Evolutionary conservation across 2,329 filamentous ascomycete species (phyloP), one percentile per base, ranked within the genome.

Genomic region (Furcasterigmium sp.): DNA sequence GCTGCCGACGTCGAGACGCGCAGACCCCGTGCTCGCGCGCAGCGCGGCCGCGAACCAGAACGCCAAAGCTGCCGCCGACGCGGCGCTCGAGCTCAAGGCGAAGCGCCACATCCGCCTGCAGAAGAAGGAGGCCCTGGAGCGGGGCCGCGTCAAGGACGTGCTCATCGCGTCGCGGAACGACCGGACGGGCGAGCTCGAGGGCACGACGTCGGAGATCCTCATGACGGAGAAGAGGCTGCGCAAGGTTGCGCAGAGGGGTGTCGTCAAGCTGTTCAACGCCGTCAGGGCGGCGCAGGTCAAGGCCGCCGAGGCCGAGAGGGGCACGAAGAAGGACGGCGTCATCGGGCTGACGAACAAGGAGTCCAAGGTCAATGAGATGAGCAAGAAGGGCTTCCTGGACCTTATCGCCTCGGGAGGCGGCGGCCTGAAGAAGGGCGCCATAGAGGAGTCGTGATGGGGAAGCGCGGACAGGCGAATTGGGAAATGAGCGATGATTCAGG

Each of bases 191-290:
- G 68, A 74, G 20, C 56, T 54, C 50, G 51, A 58, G 51, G 54
- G 57, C 17, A 61, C 61, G 43, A 78, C 76, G 17, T 76, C 76
- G 20, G 68, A 68, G 14, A 69, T 78, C 20, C 60, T 80, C 56
- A 87, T 86, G 57, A 78, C 83, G 55, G 91, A 97, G 72, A 85
- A 83, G 68, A 73, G 80, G 50, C 63, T 97, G 57, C 81, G 87
- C 56, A 93, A 95, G 71, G 89, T 87, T 39, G 91, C 91, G 36
- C 89, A 96, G 66, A 78, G 89, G 43, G 91, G 91, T 78, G 93
- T 98, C 32, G 85, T 97, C 19, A 94, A 91, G 72, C 73, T 98
- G 46, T 98, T 98, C 68, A 96, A 97, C 63, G 93, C 93, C 0
- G 90, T 98, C 25, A 76, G 91, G 36, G 88, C 88, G 18, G 91